Base-by-base conservation (phyloP, 108 stramenopile species). In the Cyclotella kingstonii region DNA sequence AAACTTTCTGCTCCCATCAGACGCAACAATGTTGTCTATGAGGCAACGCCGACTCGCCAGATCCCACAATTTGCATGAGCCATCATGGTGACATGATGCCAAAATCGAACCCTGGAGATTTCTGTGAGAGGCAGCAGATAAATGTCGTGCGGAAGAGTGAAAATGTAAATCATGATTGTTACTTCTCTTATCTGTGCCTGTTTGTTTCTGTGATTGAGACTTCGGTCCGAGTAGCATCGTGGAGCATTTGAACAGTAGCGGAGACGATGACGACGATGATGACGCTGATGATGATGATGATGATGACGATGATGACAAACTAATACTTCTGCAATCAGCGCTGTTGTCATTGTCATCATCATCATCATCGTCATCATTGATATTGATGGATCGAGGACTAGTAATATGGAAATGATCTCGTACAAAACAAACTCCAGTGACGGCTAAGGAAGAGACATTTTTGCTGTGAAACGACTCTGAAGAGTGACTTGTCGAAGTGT, bases 21-120 rank as follows among this genome's bases (percentile, higher is more conserved):
- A 34, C 25, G 25, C 14, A 17, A 48, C 46, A 35, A 75, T 55
- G 33, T 66, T 44, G 25, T 61, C 28, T 19, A 60, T 52, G 21
- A 60, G 35, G 60, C 65, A 66, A 17, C 77, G 57, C 28, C 77
- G 68, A 18, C 57, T 78, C 42, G 61, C 54, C 52, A 78, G 55
- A 66, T 78, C 71, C 77, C 77, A 78, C 31, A 78, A n/a, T 41
- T 68, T 60, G 39, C 55, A 57, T 10, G 65, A 54, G 10, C 77
- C 77, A 62, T 73, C 66, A 0, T 54, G 30, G 41, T 78, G 71
- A 34, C 68, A 78, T 8, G 77, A 78, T 34, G 66, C 77, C 42
- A 78, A 44, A 3, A 72, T 31, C 14, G 36, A 42, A 27, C 75
- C 75, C 25, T 38, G 48, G 4, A 76, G 65, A 54, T 30, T 54